Conservation (phyloP, 768 basidiomycete genomes). For the Lentinula edodes region DNA sequence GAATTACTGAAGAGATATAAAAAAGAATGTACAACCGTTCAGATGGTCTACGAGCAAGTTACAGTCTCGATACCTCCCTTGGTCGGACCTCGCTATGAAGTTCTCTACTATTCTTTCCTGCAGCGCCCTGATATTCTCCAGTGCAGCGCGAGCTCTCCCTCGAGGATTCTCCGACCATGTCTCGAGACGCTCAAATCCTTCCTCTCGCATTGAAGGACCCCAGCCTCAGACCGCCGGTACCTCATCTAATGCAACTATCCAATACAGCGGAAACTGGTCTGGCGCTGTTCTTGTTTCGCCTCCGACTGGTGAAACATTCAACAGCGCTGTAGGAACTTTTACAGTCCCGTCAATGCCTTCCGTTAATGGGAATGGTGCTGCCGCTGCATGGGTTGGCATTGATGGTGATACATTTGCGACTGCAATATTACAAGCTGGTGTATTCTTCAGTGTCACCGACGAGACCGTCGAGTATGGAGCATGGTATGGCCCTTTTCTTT, state of each 20-base stretch:
- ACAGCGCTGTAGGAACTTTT: constrained; percentile 23
- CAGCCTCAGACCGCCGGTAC: neutral
- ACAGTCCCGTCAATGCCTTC: constrained; percentile 15
- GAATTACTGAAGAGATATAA: neutral
- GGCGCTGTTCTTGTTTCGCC: constrained; percentile 16
- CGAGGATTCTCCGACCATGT: neutral
- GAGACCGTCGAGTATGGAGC: constrained; percentile 16
- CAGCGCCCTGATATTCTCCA: neutral
- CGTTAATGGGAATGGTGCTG: neutral
- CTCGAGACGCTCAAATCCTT: neutral
- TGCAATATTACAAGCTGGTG: constrained; percentile 25
- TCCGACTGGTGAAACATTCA: constrained; percentile 18
- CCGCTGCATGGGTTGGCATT: constrained; percentile 26
- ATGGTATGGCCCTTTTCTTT: constrained; percentile 7
- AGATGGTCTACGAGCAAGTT: too few relatives aligned
- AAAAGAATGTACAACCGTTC: neutral
- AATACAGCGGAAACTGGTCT: constrained; percentile 25
- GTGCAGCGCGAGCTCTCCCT: neutral
- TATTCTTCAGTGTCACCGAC: constrained; percentile 19
- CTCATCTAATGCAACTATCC: neutral
- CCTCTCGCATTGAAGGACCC: neutral
- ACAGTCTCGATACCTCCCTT: neutral
- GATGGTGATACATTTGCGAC: constrained; percentile 24
- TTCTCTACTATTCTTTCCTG: neutral
- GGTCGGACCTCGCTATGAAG: neutral